phyloP scores from a whole-genome alignment of 306 rosid genomes.

The Sophora flavescens region DNA sequence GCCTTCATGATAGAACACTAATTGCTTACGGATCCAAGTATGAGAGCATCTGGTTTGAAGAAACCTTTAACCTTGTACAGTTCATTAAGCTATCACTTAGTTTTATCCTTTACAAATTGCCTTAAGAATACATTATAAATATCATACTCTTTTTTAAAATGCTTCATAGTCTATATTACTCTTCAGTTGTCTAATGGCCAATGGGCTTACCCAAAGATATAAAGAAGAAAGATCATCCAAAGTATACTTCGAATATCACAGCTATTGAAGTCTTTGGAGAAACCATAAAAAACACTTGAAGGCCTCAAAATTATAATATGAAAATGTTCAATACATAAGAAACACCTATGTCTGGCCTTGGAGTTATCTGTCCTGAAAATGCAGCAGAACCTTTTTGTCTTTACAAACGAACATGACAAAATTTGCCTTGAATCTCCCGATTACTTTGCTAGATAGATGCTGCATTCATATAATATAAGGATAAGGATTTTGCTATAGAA shows the following conservation, averaged over 20 bases:
- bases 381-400: conserved; percentile 1
- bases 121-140: no score
- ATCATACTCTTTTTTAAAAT: no score
- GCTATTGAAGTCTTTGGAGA: conserved; percentile 22
- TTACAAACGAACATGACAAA: conserved; percentile 17
- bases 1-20: conserved; percentile 88
- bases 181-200: not conserved
- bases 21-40: conserved; percentile 95
- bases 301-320: not conserved
- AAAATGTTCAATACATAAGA: conserved; percentile 19
- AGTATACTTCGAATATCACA: not conserved
- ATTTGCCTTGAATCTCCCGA: conserved; percentile 44
- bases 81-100: conserved; percentile 15
- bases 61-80: conserved; percentile 89
- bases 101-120: not conserved
- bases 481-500: conserved; percentile 14
- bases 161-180: not conserved
- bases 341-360: conserved; percentile 35
- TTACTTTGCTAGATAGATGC: conserved; percentile 36
- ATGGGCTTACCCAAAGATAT: not conserved
- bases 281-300: not conserved
- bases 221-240: not conserved
- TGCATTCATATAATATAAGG: conserved; percentile 20
- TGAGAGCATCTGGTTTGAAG: no score
- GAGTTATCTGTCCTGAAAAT: conserved; percentile 34